These are phyloP conservation scores for Trichoderma harzianum DNA, from an alignment of 2,329 filamentous ascomycete species.

Conservation along the genomic window DNA sequence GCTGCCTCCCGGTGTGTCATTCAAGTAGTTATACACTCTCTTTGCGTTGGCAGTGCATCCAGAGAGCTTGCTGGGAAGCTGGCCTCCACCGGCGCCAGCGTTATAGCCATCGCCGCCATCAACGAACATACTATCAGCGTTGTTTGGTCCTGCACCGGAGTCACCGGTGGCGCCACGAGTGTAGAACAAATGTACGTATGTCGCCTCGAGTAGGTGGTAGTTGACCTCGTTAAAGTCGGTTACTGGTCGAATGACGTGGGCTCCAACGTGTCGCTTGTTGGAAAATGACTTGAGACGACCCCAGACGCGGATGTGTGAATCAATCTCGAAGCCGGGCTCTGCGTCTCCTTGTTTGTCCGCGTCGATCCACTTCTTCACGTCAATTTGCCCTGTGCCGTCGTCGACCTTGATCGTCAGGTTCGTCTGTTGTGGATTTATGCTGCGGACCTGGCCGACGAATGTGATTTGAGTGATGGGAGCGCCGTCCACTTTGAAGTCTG, in stretches of 20 bases:
- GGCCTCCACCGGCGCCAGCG: slow-evolving; percentile 36
- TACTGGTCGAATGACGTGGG: slow-evolving; percentile 76
- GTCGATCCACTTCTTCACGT: slow-evolving; percentile 86
- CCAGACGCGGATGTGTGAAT: slow-evolving; percentile 81
- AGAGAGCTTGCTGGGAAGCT: slow-evolving; percentile 39
- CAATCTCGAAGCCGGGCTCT: slow-evolving; percentile 59
- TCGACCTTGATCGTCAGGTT: slow-evolving; percentile 92
- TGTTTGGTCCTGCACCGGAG: slow-evolving; percentile 38
- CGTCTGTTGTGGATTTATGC: slow-evolving; percentile 79
- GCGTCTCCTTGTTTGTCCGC: slow-evolving; percentile 50
- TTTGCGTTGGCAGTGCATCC: slow-evolving; percentile 56
- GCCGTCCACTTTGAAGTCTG: slow-evolving; percentile 81
- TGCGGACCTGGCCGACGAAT: slow-evolving; percentile 86
- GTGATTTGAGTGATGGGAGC: slow-evolving; percentile 67
- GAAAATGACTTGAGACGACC: slow-evolving; percentile 81
- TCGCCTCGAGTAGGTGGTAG: slow-evolving; percentile 87
- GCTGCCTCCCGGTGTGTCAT: slow-evolving; percentile 64
- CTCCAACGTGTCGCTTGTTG: slow-evolving; percentile 76
- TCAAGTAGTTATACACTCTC: slow-evolving; percentile 70
- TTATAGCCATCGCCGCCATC: slow-evolving; percentile 44
- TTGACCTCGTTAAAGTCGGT: slow-evolving; percentile 87
- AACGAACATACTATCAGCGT: slow-evolving; percentile 55
- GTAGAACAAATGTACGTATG: slow-evolving; percentile 82
- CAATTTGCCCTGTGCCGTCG: slow-evolving; percentile 88
- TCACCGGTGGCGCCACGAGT: slow-evolving; percentile 61